A percentile compares a stretch with the other conserved stretches of the same genome.
Evolutionary conservation across 2,329 filamentous ascomycete genomes (phyloP).

Genomic region (Aspergillus sp.): DNA sequence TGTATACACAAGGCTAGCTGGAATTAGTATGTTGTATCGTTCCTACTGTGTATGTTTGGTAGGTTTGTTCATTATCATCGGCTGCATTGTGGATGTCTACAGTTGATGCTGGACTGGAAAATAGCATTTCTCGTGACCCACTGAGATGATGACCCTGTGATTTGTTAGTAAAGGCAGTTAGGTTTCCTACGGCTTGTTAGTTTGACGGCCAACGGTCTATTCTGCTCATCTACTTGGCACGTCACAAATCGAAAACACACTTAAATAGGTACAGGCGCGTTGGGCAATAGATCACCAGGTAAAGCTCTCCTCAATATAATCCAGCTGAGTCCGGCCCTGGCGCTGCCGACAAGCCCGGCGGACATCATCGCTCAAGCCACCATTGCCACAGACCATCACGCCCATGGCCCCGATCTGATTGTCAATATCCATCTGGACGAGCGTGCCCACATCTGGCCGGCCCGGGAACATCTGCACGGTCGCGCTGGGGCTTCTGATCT

Average conservation of each 20-base stretch:
- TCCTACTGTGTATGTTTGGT: too few relatives aligned
- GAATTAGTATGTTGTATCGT: too few relatives aligned
- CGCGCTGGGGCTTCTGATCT: slow-evolving; percentile 72
- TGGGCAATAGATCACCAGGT: slow-evolving; percentile 44
- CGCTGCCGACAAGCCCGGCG: slow-evolving; percentile 67
- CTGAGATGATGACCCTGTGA: too few relatives aligned
- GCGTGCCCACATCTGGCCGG: slow-evolving; percentile 75
- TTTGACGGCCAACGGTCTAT: too few relatives aligned
- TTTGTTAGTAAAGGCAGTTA: too few relatives aligned
- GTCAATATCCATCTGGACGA: slow-evolving; percentile 80
- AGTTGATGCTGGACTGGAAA: too few relatives aligned
- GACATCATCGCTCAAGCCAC: slow-evolving; percentile 74
- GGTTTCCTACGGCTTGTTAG: too few relatives aligned
- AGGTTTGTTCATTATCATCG: too few relatives aligned
- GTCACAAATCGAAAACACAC: not conserved
- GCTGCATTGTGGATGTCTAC: too few relatives aligned
- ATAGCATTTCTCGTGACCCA: too few relatives aligned
- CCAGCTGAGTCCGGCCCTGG: slow-evolving; percentile 63
- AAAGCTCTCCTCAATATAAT: slow-evolving; percentile 78
- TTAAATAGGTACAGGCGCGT: not conserved
- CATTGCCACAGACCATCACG: slow-evolving; percentile 78
- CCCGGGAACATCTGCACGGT: slow-evolving; percentile 93
- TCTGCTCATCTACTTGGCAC: too few relatives aligned
- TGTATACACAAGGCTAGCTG: too few relatives aligned
- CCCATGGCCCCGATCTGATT: slow-evolving; percentile 85